Conservation (phyloP, 129 eudicot genomes). For the Artemisia tridentata region DNA sequence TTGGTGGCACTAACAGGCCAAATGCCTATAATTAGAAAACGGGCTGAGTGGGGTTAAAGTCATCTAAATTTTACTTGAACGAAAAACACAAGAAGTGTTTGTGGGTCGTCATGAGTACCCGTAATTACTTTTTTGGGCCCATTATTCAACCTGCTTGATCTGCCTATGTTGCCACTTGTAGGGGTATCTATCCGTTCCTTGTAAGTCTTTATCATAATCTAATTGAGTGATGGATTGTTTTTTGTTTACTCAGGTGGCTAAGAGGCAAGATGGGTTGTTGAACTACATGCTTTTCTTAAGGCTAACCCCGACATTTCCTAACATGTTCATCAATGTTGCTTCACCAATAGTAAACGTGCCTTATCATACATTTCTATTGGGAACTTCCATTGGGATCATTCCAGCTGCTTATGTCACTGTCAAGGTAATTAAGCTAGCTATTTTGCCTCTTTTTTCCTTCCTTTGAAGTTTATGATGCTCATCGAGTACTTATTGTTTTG, state of each 20-base stretch:
- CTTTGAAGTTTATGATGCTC: neutral
- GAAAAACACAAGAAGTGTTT: too few species aligned
- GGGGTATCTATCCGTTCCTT: neutral
- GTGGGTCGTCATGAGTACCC: too few species aligned
- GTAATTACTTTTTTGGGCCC: too few species aligned
- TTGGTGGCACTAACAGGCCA: neutral
- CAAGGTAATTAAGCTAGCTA: conserved; percentile 41
- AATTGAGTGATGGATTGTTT: neutral
- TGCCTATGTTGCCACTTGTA: too few species aligned
- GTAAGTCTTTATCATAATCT: neutral
- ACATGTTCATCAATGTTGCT: conserved; percentile 75
- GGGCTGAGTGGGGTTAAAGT: neutral
- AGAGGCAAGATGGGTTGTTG: conserved; percentile 47
- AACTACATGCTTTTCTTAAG: conserved; percentile 78
- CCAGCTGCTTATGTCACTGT: conserved; percentile 83
- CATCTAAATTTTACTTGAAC: too few species aligned
- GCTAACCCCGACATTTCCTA: conserved; percentile 76
- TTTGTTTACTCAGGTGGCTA: conserved; percentile 62
- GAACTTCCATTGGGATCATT: conserved; percentile 59
- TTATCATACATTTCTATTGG: conserved; percentile 56
- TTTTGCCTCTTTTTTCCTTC: neutral
- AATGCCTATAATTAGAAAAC: neutral
- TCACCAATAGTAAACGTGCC: conserved; percentile 79
- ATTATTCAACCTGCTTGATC: too few species aligned
- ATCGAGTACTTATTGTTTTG: neutral